A percentile compares a stretch with the other conserved stretches of the same genome.
Evolutionary conservation across 352 stramenopile genomes (phyloP).

Genomic region (Phytopythium kandeliae): DNA sequence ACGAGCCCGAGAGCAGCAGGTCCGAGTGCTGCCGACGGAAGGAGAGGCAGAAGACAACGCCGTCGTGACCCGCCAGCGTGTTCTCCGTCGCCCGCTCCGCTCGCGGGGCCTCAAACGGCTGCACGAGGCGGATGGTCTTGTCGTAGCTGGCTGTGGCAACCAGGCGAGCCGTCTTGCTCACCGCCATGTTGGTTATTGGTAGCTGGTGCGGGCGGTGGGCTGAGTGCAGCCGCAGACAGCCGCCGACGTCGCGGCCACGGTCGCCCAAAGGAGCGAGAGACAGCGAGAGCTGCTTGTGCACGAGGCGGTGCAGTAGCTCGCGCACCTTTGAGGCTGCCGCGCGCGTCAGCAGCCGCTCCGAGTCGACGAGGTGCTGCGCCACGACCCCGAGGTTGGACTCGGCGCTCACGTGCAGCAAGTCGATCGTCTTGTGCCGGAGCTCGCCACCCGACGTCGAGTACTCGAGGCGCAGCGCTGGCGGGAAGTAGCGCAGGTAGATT

Average conservation of each 20-base stretch:
- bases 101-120: constrained; percentile 19
- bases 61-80: constrained; percentile 47
- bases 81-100: constrained; percentile 21
- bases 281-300: constrained; percentile 59
- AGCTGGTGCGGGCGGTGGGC: constrained; percentile 46
- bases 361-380: constrained; percentile 42
- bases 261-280: constrained; percentile 13
- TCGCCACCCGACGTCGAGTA: constrained; percentile 46
- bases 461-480: constrained; percentile 58
- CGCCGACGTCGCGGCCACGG: neutral
- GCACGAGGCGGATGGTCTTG: constrained; percentile 57
- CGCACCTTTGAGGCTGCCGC: constrained; percentile 34
- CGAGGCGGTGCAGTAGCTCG: constrained; percentile 57
- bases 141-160: constrained; percentile 71
- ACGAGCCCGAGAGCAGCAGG: constrained; percentile 59
- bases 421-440: constrained; percentile 45
- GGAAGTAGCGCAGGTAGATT: constrained; percentile 72
- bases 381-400: constrained; percentile 62
- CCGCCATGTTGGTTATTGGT: constrained; percentile 67
- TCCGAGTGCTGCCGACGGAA: constrained; percentile 53
- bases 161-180: constrained; percentile 58
- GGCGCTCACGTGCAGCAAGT: constrained; percentile 57
- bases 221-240: constrained; percentile 12
- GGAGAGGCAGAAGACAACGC: constrained; percentile 58
- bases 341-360: constrained; percentile 54